Conservation (phyloP, 345 rosid species). For the Citrus trifoliata region DNA sequence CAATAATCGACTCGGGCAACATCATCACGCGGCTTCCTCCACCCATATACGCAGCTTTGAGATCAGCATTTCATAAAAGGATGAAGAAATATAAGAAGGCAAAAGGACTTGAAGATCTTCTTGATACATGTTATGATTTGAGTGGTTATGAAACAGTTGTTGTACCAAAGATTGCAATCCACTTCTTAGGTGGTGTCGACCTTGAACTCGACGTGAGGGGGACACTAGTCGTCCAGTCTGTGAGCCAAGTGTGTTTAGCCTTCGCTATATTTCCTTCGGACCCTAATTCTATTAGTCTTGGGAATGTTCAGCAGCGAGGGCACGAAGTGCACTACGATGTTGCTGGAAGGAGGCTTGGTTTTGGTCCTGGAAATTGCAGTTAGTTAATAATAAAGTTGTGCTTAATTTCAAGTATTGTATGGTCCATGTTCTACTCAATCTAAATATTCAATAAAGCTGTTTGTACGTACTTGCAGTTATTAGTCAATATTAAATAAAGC, state of each 20-base stretch:
- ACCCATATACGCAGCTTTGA: conserved; percentile 3
- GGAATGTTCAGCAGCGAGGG: neutral
- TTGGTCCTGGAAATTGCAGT: too few relatives aligned
- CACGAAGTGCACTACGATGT: neutral
- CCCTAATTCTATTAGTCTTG: neutral
- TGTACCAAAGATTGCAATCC: neutral
- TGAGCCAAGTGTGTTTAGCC: conserved; percentile 17
- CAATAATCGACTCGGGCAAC: conserved; percentile 34
- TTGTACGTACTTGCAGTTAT: too few relatives aligned
- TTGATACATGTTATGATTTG: too few relatives aligned
- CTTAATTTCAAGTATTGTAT: too few relatives aligned
- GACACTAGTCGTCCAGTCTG: neutral
- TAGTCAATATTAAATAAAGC: neutral
- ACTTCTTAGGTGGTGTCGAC: conserved; percentile 6
- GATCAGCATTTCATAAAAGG: too few relatives aligned
- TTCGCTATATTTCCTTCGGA: neutral
- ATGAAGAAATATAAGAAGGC: too few relatives aligned
- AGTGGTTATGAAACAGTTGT: too few relatives aligned
- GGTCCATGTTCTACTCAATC: too few relatives aligned
- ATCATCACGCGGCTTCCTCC: neutral
- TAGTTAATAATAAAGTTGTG: too few relatives aligned
- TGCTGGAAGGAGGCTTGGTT: neutral
- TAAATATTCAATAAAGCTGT: too few relatives aligned
- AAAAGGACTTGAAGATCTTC: too few relatives aligned
- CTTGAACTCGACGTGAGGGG: conserved; percentile 19